Conservation (phyloP, 345 rosid species). For the Bruguiera parviflora region DNA sequence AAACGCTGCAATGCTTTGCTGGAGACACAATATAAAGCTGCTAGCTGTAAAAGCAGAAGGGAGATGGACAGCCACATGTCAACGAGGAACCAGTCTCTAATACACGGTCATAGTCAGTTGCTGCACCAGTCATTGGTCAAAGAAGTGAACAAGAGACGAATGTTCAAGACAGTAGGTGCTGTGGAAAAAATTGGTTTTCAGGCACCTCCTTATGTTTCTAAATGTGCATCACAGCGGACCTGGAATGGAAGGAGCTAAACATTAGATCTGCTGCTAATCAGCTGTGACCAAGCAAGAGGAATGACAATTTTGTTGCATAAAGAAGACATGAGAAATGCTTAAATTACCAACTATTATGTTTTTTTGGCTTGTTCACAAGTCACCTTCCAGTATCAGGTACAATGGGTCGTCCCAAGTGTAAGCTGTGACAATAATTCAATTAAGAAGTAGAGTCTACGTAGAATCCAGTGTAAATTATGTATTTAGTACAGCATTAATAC, state of each 20-base stretch:
- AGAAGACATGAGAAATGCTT: conserved; percentile 10
- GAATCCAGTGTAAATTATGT: not conserved
- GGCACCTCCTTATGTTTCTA: conserved; percentile 45
- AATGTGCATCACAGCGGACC: conserved; percentile 14
- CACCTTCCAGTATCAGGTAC: not conserved
- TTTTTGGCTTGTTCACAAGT: not conserved
- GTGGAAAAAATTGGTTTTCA: conserved; percentile 70
- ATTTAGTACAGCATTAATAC: not conserved
- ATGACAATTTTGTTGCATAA: not conserved
- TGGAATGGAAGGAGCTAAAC: conserved; percentile 26
- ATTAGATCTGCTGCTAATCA: not conserved
- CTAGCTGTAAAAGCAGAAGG: conserved; percentile 35
- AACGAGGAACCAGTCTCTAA: conserved; percentile 60
- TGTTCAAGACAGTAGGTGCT: conserved; percentile 69
- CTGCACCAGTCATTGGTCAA: conserved; percentile 55
- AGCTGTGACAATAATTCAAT: not conserved
- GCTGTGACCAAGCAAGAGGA: not conserved
- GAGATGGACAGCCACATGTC: conserved; percentile 32
- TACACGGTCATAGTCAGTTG: conserved; percentile 57
- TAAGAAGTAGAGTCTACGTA: not conserved
- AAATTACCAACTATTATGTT: not conserved
- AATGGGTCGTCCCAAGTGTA: not conserved
- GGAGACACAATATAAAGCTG: conserved; percentile 32
- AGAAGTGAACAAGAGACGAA: conserved; percentile 55
- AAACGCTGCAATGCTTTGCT: conserved; percentile 29